Conservation (phyloP, 768 basidiomycete species). For the Panaeolus papilionaceus region DNA sequence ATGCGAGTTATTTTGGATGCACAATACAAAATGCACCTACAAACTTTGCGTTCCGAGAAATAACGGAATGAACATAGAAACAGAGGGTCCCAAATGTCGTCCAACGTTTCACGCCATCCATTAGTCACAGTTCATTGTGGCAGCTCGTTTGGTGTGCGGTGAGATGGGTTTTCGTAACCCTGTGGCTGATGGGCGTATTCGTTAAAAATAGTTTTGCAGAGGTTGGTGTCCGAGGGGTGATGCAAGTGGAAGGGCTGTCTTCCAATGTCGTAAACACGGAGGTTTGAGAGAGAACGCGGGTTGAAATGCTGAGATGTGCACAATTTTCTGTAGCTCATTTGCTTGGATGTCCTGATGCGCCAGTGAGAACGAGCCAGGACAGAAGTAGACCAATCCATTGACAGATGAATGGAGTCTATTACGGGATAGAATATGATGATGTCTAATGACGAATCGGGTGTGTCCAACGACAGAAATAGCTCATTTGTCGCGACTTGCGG, state of each 20-base stretch:
- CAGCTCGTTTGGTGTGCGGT: too few relatives aligned
- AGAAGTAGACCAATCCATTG: background rate
- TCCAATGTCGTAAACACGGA: background rate
- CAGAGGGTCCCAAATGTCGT: background rate
- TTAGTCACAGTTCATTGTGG: too few relatives aligned
- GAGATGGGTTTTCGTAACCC: too few relatives aligned
- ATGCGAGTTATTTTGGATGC: background rate
- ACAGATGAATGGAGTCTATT: conserved; percentile 7
- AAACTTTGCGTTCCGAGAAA: background rate
- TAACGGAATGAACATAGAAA: background rate
- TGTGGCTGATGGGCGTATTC: too few relatives aligned
- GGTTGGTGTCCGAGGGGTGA: too few relatives aligned
- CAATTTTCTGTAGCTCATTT: background rate
- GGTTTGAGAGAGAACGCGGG: background rate
- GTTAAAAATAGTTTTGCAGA: too few relatives aligned
- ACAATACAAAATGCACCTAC: background rate
- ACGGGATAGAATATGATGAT: background rate
- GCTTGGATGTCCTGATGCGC: background rate
- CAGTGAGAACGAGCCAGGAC: background rate
- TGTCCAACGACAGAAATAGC: conserved; percentile 2
- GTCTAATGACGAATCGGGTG: background rate
- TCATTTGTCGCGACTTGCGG: background rate
- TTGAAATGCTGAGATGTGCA: background rate
- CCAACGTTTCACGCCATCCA: too few relatives aligned
- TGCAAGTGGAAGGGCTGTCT: too few relatives aligned